A percentile compares a stretch with the other conserved stretches of the same genome.
These are phyloP conservation scores for Verticillium isaacii DNA, from an alignment of 2,329 filamentous ascomycete species.

Conservation along the genomic window DNA sequence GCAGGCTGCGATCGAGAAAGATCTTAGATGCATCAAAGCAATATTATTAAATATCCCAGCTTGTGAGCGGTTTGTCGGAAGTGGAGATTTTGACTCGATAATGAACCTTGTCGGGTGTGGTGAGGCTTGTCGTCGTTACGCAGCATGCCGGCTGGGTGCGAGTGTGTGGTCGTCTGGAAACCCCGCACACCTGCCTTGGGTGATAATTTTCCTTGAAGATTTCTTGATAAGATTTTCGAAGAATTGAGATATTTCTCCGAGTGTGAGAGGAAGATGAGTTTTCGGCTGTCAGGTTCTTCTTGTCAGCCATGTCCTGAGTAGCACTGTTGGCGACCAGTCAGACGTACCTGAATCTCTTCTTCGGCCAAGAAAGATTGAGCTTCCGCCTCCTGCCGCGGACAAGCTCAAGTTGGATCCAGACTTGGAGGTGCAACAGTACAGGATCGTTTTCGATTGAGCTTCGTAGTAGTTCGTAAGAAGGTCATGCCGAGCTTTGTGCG, in stretches of 20 bases:
- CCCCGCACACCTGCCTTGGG: not conserved
- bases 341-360: not conserved
- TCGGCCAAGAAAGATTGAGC: not conserved
- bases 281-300: not conserved
- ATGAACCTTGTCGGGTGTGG: not conserved
- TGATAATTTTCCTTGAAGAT: not conserved
- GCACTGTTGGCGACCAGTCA: not conserved
- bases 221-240: not conserved
- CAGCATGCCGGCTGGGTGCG: no score
- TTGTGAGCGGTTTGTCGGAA: not conserved
- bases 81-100: not conserved
- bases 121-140: no score
- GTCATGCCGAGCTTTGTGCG: no score
- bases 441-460: no score
- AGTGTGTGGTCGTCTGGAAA: not conserved
- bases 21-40: constrained; percentile 2
- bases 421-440: no score
- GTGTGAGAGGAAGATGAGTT: not conserved
- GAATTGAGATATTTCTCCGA: not conserved
- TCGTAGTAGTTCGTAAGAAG: no score
- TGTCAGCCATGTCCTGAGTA: not conserved
- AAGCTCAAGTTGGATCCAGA: not conserved
- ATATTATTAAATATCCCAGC: not conserved
- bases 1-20: not conserved
- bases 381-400: not conserved